Percentiles rank a stretch among this genome's conserved stretches.
Conservation (phyloP, 805 yeast genomes). For the Lipomyces yamadae region DNA sequence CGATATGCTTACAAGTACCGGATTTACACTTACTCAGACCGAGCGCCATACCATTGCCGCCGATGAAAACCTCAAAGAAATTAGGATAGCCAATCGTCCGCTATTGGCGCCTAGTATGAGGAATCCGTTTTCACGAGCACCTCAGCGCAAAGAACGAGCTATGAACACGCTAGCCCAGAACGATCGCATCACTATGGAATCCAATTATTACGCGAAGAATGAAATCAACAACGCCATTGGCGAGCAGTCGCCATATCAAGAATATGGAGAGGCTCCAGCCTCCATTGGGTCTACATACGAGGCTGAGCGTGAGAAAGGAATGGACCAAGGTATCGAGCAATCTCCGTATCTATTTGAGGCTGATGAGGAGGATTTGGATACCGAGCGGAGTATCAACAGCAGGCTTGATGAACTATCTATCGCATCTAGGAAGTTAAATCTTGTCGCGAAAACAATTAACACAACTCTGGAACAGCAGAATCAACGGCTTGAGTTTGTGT, state of each 20-base stretch:
- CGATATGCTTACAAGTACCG: neutral
- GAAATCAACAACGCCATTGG: neutral
- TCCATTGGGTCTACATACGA: neutral
- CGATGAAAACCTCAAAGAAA: conserved; percentile 1
- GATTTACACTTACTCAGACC: conserved; percentile 1
- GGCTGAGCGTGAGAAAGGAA: conserved; percentile 40
- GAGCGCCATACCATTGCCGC: neutral
- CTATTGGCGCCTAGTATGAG: conserved; percentile 11
- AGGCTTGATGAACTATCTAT: conserved; percentile 79
- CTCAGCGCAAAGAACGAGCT: neutral
- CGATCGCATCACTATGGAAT: neutral
- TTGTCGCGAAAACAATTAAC: conserved; percentile 72
- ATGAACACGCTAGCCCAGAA: neutral
- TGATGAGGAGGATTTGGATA: conserved; percentile 89
- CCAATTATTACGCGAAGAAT: neutral
- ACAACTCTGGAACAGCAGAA: conserved; percentile 83
- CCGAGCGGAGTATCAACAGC: conserved; percentile 83
- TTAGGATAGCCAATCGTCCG: conserved; percentile 9
- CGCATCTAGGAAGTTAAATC: conserved; percentile 71
- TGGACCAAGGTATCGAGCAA: conserved; percentile 60
- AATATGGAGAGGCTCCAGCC: neutral
- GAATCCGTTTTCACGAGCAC: conserved; percentile 8
- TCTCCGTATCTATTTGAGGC: conserved; percentile 79
- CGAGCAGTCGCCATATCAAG: neutral
- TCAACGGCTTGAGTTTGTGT: conserved; percentile 48